Conservation (phyloP, 257 asterid species). For the Nicotiana otophora region DNA sequence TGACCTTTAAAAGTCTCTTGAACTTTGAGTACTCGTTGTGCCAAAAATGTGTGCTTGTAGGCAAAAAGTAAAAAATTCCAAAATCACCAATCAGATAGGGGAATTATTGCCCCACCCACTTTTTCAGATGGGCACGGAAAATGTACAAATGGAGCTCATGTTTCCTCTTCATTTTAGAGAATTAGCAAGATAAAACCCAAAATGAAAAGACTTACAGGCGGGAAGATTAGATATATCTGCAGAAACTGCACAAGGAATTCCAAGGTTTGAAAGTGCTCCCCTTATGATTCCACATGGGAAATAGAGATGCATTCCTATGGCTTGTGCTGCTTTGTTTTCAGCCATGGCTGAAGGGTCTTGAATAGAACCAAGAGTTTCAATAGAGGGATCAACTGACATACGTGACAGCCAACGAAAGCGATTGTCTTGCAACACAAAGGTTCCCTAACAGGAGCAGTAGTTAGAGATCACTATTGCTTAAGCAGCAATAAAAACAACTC, state of each 20-base stretch:
- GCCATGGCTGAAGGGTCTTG: slow-evolving; percentile 96
- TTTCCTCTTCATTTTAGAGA: not conserved
- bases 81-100: not conserved
- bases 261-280: slow-evolving; percentile 97
- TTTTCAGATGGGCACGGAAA: not conserved
- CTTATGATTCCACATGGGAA: slow-evolving; percentile 97
- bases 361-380: slow-evolving; percentile 58
- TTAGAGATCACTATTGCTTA: slow-evolving; percentile 1
- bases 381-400: slow-evolving; percentile 75
- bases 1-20: not conserved
- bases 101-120: not conserved
- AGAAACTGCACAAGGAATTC: slow-evolving; percentile 99
- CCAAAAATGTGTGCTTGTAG: not conserved
- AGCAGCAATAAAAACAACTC: slow-evolving; percentile 1
- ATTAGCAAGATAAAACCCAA: not conserved
- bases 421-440: slow-evolving; percentile 94
- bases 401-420: slow-evolving; percentile 84
- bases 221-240: slow-evolving; percentile 95
- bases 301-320: slow-evolving; percentile 91
- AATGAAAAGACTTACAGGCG: slow-evolving; percentile 61
- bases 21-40: not conserved
- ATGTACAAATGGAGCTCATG: not conserved
- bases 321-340: slow-evolving; percentile 78
- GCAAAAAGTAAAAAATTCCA: not conserved
- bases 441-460: slow-evolving; percentile 48